Base-by-base conservation (phyloP, 2,329 filamentous ascomycete species). In the Aspergillus alliaceus region DNA sequence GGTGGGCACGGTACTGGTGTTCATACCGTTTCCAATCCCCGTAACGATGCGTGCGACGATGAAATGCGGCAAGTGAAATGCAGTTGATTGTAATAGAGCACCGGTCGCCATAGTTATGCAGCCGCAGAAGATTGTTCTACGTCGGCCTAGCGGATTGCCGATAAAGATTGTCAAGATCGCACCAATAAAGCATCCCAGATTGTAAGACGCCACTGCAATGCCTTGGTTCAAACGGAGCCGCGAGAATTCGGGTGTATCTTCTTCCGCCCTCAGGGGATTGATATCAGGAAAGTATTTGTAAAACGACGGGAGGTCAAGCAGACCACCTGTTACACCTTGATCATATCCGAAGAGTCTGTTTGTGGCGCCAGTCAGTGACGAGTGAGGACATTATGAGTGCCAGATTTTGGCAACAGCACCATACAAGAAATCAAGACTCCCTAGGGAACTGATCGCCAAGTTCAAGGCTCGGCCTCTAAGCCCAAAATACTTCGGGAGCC, bases 11-110 rank as follows among this genome's bases (percentile, higher is more conserved):
- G 80, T 82, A 0, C 77, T 79, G 0, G 80, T 81, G 59, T 82
- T 82, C 68, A 82, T 71, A 22, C 80, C 78, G 35, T 82, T 82
- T 6, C 65, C 65, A 64, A 39, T 9, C 6, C 82, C 82, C 18
- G 80, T 80, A 15, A 84, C 72, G n/a, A 84, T 62, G 54, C 82
- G 77, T 15, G 79, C 80, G 32, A 81, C 72, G 50, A 84, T 80
- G 47, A 84, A 71, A 58, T 83, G 80, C 1, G 76, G 65, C 4
- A 82, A 73, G 3, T 66, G 54, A 64, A 78, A 83, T 4, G 81
- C 72, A 20, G 79, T 75, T 18, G 72, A 72, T 61, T 83, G 80
- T 32, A 84, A 70, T 29, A 75, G 72, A 51, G 79, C 78, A 20
- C 80, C 82, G 40, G 84, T 66, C 3, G 80, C 72, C 73, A 83